Base-by-base conservation (phyloP, 768 basidiomycete species). In the Phlebiopsis flavidoalba region DNA sequence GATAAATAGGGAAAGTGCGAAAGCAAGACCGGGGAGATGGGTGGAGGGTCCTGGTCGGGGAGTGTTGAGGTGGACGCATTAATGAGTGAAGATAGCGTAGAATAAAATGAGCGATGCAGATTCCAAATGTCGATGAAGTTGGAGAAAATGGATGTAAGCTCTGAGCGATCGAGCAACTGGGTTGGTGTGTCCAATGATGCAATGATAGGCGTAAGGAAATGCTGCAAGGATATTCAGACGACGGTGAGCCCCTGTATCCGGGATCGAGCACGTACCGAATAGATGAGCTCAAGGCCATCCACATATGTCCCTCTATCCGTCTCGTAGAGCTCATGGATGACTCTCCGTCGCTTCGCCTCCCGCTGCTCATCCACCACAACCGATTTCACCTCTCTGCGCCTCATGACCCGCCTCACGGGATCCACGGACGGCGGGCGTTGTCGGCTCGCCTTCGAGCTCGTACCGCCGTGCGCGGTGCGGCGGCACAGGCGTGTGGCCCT, bases 81-180 rank as follows among this genome's bases (percentile, higher is more conserved):
- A 60, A 79, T 65, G 53, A 82, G 75, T 46, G 74, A 71, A 8
- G 82, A 78, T 31, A 93, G 78, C 1, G 86, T 81, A 6, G 81
- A 75, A 60, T 85, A 84, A 73, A 93, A 88, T 1, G 88, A 83
- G 55, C 83, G 88, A 73, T 93, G 91, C 47, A 92, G 79, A 67
- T 92, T 93, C 92, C 89, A 93, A 36, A 95, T 93, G 72, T 94
- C 92, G 69, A 93, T 87, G 64, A 94, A 93, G 71, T 93, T 93
- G 63, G 88, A 89, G 72, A 95, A 95, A 37, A 93, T 77, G 12
- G 85, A 79, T 0, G 86, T 89, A 60, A 94, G 80, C 49, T 85
- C 81, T 2, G 81, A 72, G 59, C 89, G 83, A 60, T 85, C 79
- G 53, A 94, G 78, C n/a, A 94, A 72, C 2, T 90, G 87, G 24